These are phyloP conservation scores for Bolboschoenus planiculmis DNA, from an alignment of 176 grass and related monocot genomes.

Conservation along the genomic window DNA sequence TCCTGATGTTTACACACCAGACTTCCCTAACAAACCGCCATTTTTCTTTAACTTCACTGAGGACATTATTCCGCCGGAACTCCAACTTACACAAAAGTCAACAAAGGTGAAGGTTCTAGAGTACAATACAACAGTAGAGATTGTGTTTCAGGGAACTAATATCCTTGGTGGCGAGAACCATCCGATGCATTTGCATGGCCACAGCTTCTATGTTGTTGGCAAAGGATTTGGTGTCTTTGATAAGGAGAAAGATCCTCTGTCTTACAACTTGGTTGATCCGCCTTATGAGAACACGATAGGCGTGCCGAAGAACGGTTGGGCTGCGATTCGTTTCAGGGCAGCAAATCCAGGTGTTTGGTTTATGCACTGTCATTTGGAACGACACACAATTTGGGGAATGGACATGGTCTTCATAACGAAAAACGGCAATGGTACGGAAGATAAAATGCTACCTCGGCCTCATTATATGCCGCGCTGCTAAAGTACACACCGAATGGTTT, in stretches of 20 bases:
- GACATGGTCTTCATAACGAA: conserved; percentile 60
- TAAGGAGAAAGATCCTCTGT: neutral
- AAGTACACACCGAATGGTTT: neutral
- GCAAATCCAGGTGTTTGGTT: conserved; percentile 82
- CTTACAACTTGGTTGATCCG: conserved; percentile 71
- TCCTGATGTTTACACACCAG: conserved; percentile 38
- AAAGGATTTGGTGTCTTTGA: conserved; percentile 51
- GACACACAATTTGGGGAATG: conserved; percentile 49
- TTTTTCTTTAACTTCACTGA: conserved; percentile 26
- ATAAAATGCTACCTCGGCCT: conserved; percentile 44
- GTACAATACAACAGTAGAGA: conserved; percentile 76
- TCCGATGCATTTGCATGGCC: conserved; percentile 81
- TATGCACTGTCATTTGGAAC: conserved; percentile 73
- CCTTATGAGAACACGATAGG: conserved; percentile 58
- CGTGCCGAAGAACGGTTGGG: conserved; percentile 63
- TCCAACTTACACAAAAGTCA: conserved; percentile 32
- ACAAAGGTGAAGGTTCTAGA: conserved; percentile 39
- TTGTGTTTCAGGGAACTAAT: conserved; percentile 68
- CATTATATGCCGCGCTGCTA: conserved; percentile 43
- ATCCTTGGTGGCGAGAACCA: conserved; percentile 52
- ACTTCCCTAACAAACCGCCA: conserved; percentile 63
- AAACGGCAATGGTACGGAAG: conserved; percentile 30
- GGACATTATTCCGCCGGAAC: neutral
- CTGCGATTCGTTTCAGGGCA: conserved; percentile 59
- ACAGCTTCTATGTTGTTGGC: conserved; percentile 78